Evolutionary conservation across 345 rosid genomes (phyloP).

Genomic region (Excoecaria agallocha): DNA sequence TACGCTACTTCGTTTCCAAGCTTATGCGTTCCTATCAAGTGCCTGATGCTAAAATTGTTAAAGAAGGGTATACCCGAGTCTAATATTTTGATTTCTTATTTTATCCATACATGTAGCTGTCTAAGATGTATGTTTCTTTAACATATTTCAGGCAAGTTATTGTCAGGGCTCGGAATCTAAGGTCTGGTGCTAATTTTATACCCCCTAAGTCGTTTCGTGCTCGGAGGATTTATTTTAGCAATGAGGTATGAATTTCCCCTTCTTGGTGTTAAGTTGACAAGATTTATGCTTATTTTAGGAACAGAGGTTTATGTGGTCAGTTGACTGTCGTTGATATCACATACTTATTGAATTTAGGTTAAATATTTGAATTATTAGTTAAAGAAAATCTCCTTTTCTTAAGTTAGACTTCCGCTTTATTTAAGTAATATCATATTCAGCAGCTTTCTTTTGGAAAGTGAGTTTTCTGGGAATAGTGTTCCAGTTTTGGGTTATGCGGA

Average conservation of each 20-base stretch:
- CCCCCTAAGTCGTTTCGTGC: constrained; percentile 82
- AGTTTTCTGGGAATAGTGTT: neutral
- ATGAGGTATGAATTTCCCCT: constrained; percentile 63
- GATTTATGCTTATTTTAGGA: neutral
- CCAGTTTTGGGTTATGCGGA: neutral
- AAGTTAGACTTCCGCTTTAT: neutral
- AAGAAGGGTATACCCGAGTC: constrained; percentile 64
- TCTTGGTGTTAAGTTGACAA: neutral
- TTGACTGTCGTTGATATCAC: neutral
- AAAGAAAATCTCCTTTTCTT: neutral
- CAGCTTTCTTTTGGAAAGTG: neutral
- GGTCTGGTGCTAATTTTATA: constrained; percentile 82
- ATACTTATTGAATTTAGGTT: neutral
- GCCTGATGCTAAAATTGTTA: constrained; percentile 77
- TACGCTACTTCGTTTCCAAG: constrained; percentile 82
- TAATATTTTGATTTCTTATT: neutral
- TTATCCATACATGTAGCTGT: neutral
- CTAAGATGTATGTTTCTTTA: constrained; percentile 4
- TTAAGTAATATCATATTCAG: neutral
- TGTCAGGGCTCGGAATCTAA: constrained; percentile 82
- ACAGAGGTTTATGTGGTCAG: neutral
- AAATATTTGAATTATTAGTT: neutral
- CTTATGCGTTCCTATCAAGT: constrained; percentile 78
- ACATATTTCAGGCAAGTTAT: constrained; percentile 61
- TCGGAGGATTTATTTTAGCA: constrained; percentile 74